Evolutionary conservation across 2,329 filamentous ascomycete species (phyloP), one percentile per base, ranked within the genome.

Genomic region (Arthrobotrys sinensis): DNA sequence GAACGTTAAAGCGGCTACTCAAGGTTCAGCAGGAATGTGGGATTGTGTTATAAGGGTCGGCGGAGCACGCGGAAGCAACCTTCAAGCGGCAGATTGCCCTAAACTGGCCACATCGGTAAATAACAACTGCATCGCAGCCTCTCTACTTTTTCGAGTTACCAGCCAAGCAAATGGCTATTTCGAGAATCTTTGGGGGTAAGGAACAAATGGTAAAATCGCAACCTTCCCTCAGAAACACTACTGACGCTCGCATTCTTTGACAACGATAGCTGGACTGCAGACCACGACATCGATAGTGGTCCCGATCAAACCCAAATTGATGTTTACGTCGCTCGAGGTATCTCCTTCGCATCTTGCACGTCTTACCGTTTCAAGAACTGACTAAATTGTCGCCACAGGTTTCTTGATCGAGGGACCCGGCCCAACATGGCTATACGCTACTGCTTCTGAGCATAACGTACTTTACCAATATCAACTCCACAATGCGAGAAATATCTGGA

Each of bases 1-100:
- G 86, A 93, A 94, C 82, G 85, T 94, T n/a, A 87, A 86, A 63
- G 86, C 0, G 81, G 83, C 0, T 82, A 82, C 3, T 4, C 80
- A 34, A 24, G 85, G 85, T 19, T 86, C 87, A 0, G 85, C 85
- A 1, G 89, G 88, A 11, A 86, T 91, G 83, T 73, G 69, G 69
- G 69, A 81, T 46, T 53, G 50, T 1, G 83, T 84, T 63, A 80
- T 82, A 7, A 80, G 83, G 12, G 81, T 84, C 38, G 84, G 85
- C n/a, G 88, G 88, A 3, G 88, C 87, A 66, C 83, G 84, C 2
- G 88, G 88, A 10, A 87, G 87, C 0, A 80, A 86, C 40, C 83
- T 88, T 21, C 84, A 85, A 60, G 82, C 84, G 6, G 81, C 82
- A 60, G 80, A 87, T 76, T 87, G 86, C 81, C 83, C 86, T 65